A percentile compares a stretch with the other conserved stretches of the same genome.
phyloP scores from a whole-genome alignment of 179 eudicot species.

The Beta macrorhiza region DNA sequence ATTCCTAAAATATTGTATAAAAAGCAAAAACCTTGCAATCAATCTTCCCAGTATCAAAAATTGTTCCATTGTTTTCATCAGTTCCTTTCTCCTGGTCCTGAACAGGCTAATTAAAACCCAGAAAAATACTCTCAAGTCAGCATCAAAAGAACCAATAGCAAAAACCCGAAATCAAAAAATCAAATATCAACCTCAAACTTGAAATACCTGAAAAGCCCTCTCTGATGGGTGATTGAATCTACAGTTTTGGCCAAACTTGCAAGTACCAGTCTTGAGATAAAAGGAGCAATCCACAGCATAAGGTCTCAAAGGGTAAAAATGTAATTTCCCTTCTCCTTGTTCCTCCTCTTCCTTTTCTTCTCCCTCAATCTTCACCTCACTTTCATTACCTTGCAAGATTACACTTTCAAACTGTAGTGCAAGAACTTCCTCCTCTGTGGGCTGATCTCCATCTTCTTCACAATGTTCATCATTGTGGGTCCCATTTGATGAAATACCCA shows the following conservation, averaged over 20 bases:
- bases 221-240: conserved; percentile 41
- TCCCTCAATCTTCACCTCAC: conserved; percentile 14
- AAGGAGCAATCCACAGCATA: conserved; percentile 40
- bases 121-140: conserved; percentile 12
- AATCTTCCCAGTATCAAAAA: conserved; percentile 34
- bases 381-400: conserved; percentile 9
- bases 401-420: conserved; percentile 27
- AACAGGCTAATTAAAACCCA: conserved; percentile 23
- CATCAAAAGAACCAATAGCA: background rate
- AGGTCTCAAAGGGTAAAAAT: conserved; percentile 33
- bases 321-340: conserved; percentile 9
- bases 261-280: conserved; percentile 43
- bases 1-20: conserved; percentile 9
- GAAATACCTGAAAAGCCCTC: conserved; percentile 34
- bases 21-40: conserved; percentile 45
- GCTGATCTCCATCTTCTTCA: conserved; percentile 14
- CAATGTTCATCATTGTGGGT: conserved; percentile 8
- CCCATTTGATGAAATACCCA: conserved; percentile 21
- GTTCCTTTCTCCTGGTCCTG: conserved; percentile 24
- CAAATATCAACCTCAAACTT: background rate
- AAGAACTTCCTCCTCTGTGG: conserved; percentile 18
- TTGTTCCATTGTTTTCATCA: conserved; percentile 26
- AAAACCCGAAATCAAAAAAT: background rate
- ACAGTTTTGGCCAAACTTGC: conserved; percentile 40
- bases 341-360: conserved; percentile 16